These are phyloP conservation scores for Mucor lusitanicus DNA, from an alignment of 371 early-diverging fungal species.

Conservation along the genomic window DNA sequence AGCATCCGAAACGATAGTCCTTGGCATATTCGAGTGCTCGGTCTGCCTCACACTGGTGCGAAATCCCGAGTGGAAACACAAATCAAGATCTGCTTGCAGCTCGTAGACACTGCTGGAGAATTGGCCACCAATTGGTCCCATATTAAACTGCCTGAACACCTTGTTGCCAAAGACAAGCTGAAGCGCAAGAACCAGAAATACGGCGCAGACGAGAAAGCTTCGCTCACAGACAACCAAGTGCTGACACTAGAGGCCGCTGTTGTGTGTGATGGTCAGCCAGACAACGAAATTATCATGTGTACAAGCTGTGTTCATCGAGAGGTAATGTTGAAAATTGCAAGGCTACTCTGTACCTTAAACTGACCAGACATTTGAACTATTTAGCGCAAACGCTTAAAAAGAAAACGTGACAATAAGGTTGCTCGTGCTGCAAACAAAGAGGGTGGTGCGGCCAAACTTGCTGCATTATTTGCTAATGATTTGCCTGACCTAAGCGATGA, in stretches of 20 bases:
- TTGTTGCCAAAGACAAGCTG: slow-evolving; percentile 70
- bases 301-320: slow-evolving; percentile 76
- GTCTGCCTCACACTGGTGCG: slow-evolving; percentile 72
- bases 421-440: slow-evolving; percentile 52
- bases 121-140: slow-evolving; percentile 71
- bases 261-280: slow-evolving; percentile 73
- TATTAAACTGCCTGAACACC: slow-evolving; percentile 68
- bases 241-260: slow-evolving; percentile 67
- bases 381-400: slow-evolving; percentile 54
- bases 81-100: slow-evolving; percentile 76
- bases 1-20: slow-evolving; percentile 33
- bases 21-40: slow-evolving; percentile 62
- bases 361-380: background rate
- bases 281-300: slow-evolving; percentile 72
- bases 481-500: slow-evolving; percentile 49
- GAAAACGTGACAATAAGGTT: slow-evolving; percentile 59
- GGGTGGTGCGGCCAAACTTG: slow-evolving; percentile 49
- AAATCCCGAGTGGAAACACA: slow-evolving; percentile 86
- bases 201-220: slow-evolving; percentile 30
- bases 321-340: slow-evolving; percentile 25
- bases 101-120: slow-evolving; percentile 62
- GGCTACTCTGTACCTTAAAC: background rate
- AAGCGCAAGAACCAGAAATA: slow-evolving; percentile 44
- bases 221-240: slow-evolving; percentile 37
- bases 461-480: slow-evolving; percentile 46